Conservation (phyloP, 805 yeast genomes). For the Saccharomycopsis sp. region DNA sequence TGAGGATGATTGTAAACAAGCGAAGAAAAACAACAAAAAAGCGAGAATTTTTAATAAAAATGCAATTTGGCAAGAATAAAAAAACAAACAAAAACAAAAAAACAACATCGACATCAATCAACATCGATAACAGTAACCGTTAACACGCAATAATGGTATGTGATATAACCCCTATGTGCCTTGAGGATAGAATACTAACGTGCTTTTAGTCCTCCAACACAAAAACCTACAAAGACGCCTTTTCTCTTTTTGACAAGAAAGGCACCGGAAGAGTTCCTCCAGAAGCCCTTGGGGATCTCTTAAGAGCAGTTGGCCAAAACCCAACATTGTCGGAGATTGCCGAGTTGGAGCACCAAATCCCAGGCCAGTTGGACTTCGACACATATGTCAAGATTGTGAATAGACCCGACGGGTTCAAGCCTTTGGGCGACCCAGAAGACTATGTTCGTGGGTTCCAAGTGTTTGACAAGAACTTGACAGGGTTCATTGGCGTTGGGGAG, state of each 20-base stretch:
- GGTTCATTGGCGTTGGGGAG: conserved; percentile 96
- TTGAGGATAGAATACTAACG: too few relatives aligned
- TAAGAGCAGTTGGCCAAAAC: conserved; percentile 96
- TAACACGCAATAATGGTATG: too few relatives aligned
- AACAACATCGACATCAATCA: too few relatives aligned
- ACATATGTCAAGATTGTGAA: conserved; percentile 67
- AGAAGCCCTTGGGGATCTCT: conserved; percentile 80
- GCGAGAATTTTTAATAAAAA: too few relatives aligned
- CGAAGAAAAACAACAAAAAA: too few relatives aligned
- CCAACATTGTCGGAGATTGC: conserved; percentile 87
- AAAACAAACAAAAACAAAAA: too few relatives aligned
- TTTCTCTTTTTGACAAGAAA: conserved; percentile 91
- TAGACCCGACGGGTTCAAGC: conserved; percentile 83
- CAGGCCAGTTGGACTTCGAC: conserved; percentile 53
- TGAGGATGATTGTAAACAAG: too few relatives aligned
- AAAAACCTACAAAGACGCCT: conserved; percentile 75
- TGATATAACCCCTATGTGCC: too few relatives aligned
- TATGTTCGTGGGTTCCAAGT: conserved; percentile 93
- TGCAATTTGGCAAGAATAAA: too few relatives aligned
- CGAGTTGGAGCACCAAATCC: conserved; percentile 38
- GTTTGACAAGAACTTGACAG: conserved; percentile 91
- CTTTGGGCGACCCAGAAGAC: conserved; percentile 77
- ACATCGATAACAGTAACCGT: too few relatives aligned
- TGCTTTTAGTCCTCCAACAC: conserved; percentile 22
- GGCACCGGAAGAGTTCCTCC: conserved; percentile 87